phyloP scores from a whole-genome alignment of 345 rosid species.

The Psidium guajava region DNA sequence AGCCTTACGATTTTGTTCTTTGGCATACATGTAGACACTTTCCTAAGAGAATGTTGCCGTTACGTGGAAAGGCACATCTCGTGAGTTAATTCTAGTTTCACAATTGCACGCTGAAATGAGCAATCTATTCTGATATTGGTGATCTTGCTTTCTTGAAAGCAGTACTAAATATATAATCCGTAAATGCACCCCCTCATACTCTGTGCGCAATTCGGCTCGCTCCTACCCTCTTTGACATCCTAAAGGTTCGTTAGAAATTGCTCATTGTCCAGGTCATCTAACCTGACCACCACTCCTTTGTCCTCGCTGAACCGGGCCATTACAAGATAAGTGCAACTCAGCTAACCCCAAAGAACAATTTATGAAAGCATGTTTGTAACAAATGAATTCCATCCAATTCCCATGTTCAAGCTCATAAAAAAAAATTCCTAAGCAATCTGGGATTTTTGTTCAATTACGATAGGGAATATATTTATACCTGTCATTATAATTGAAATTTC shows the following conservation, averaged over 20 bases:
- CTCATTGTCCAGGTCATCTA: background rate
- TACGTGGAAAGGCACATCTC: background rate
- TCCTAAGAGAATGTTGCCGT: background rate
- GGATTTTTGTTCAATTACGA: background rate
- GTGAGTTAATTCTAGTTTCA: background rate
- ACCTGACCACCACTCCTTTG: background rate
- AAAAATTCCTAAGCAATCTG: background rate
- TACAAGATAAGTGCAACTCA: background rate
- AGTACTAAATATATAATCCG: background rate
- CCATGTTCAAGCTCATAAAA: background rate
- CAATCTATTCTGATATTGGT: background rate
- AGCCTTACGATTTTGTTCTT: background rate
- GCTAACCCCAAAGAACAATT: background rate
- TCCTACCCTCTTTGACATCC: fast-evolving
- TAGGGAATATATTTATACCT: background rate
- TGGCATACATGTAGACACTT: background rate
- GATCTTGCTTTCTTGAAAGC: background rate
- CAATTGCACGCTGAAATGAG: background rate
- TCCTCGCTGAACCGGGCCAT: fast-evolving
- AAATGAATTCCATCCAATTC: background rate
- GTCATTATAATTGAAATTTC: too few relatives aligned
- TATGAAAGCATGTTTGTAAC: background rate
- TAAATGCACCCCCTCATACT: fast-evolving
- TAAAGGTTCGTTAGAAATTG: fast-evolving
- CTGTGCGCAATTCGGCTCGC: background rate